A percentile compares a stretch with the other conserved stretches of the same genome.
Conservation (phyloP, 352 stramenopile genomes). For the Globisporangium splendens region DNA sequence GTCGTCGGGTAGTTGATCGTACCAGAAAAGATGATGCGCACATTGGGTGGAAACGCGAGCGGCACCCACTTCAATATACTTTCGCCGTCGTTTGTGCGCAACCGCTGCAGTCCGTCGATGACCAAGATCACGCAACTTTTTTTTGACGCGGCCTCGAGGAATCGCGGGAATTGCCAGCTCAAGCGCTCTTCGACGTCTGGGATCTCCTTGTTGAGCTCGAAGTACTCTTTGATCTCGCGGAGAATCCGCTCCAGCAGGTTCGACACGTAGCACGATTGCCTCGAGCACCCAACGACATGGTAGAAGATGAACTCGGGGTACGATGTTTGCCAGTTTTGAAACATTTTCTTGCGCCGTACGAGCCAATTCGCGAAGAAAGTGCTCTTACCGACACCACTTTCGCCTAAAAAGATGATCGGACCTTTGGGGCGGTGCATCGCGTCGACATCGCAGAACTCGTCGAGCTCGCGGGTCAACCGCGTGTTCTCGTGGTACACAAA, state of each 20-base stretch:
- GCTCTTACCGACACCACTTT: slow-evolving; percentile 71
- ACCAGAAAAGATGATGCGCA: slow-evolving; percentile 81
- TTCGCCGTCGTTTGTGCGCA: slow-evolving; percentile 84
- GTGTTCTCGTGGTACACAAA: slow-evolving; percentile 77
- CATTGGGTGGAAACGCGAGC: slow-evolving; percentile 82
- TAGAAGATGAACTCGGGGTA: slow-evolving; percentile 90
- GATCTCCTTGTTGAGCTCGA: slow-evolving; percentile 86
- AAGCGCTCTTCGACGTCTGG: slow-evolving; percentile 83
- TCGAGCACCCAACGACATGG: slow-evolving; percentile 87
- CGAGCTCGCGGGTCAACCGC: slow-evolving; percentile 57
- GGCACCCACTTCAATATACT: slow-evolving; percentile 91
- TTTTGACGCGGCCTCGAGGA: slow-evolving; percentile 87
- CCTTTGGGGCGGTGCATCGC: slow-evolving; percentile 78
- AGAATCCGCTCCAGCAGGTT: slow-evolving; percentile 86
- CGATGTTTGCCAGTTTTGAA: slow-evolving; percentile 77
- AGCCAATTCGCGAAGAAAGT: slow-evolving; percentile 83
- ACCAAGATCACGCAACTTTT: slow-evolving; percentile 89
- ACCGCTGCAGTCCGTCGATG: slow-evolving; percentile 85
- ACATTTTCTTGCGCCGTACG: slow-evolving; percentile 80
- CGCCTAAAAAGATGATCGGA: slow-evolving; percentile 69
- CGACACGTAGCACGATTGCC: slow-evolving; percentile 83
- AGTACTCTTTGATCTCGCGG: slow-evolving; percentile 88
- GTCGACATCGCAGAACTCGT: slow-evolving; percentile 86
- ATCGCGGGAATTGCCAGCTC: slow-evolving; percentile 89
- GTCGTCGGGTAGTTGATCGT: slow-evolving; percentile 48